Percentiles rank a stretch among this genome's conserved stretches.
phyloP scores from a whole-genome alignment of 169 alveolate genomes.

The Cryptosporidium felis region DNA sequence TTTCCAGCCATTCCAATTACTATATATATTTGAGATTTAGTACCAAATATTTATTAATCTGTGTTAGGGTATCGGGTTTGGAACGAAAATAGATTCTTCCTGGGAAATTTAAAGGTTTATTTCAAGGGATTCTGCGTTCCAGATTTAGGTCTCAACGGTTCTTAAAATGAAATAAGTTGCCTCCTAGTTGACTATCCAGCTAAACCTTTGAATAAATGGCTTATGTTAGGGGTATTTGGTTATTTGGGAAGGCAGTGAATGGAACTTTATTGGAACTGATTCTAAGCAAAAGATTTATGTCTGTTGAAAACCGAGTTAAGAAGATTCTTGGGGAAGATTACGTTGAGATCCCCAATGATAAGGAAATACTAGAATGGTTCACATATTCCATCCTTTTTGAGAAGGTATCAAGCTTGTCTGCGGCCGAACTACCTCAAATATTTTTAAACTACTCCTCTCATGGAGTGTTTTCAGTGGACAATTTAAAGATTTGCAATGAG shows the following conservation, averaged over 20 bases:
- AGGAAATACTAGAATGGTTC: slow-evolving; percentile 39
- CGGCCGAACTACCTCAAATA: slow-evolving; percentile 11
- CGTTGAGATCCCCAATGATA: slow-evolving; percentile 11
- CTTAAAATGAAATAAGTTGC: too few relatives aligned
- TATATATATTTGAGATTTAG: too few relatives aligned
- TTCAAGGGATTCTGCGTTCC: too few relatives aligned
- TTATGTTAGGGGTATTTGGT: slow-evolving; percentile 48
- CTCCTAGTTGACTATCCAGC: too few relatives aligned
- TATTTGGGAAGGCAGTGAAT: slow-evolving; percentile 4
- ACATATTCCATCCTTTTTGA: not conserved
- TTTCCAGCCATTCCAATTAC: too few relatives aligned
- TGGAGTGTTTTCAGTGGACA: slow-evolving; percentile 32
- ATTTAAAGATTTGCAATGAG: not conserved
- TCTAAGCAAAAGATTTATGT: slow-evolving; percentile 7
- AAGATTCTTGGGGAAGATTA: slow-evolving; percentile 4
- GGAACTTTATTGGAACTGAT: not conserved
- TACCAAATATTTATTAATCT: too few relatives aligned
- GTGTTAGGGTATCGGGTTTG: too few relatives aligned
- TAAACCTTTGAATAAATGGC: slow-evolving; percentile 29
- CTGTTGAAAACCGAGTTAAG: slow-evolving; percentile 26
- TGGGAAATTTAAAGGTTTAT: too few relatives aligned
- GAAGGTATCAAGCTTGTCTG: slow-evolving; percentile 7
- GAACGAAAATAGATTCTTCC: too few relatives aligned
- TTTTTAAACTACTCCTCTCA: not conserved
- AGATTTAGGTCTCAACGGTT: too few relatives aligned